Conservation (phyloP, 2,329 filamentous ascomycete genomes). For the Thelonectria discophora region DNA sequence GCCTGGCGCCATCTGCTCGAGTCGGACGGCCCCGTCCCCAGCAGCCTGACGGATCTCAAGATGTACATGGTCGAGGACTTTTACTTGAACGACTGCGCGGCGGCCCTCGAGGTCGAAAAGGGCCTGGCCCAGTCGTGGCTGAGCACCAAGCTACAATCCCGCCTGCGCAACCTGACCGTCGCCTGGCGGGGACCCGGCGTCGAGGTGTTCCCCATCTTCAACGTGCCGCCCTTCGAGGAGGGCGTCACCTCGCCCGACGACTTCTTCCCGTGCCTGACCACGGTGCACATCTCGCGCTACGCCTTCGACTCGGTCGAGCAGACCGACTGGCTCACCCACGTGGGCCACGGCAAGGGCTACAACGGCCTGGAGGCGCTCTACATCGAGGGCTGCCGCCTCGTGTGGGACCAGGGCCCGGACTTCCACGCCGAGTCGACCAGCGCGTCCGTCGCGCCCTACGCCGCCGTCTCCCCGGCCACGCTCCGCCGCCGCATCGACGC, state of each 20-base stretch:
- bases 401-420: no score
- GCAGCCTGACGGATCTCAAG: not conserved
- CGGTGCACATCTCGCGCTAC: not conserved
- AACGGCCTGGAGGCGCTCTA: not conserved
- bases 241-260: not conserved
- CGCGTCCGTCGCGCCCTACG: no score
- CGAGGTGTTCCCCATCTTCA: not conserved
- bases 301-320: not conserved
- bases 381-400: not conserved
- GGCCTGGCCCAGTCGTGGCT: constrained; percentile 4
- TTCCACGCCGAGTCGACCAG: not conserved
- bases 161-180: not conserved
- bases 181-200: not conserved
- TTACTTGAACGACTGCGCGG: not conserved
- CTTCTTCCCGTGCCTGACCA: not conserved
- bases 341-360: not conserved
- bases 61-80: not conserved
- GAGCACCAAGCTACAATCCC: not conserved
- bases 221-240: not conserved
- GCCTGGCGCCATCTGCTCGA: not conserved
- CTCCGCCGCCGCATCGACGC: no score
- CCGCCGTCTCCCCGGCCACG: no score
- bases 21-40: no score
- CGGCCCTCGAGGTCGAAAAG: not conserved
- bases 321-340: not conserved